Base-by-base conservation (phyloP, 208 protist species). In the Herpetomonas muscarum region DNA sequence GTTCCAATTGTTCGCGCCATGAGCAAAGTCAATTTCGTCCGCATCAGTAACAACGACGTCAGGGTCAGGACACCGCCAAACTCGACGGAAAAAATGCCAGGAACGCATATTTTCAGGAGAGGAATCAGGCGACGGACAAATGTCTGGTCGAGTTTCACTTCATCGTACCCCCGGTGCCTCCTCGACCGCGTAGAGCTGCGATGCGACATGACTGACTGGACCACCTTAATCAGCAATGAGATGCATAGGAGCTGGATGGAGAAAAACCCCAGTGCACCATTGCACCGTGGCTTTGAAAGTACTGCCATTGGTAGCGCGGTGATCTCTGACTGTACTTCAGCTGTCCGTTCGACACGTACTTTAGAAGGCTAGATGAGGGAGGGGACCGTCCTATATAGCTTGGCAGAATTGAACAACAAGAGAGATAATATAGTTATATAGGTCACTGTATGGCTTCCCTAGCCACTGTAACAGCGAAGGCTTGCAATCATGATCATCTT, bases 41-140 rank as follows among this genome's bases (percentile, higher is more conserved):
- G 62, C 7, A 86, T 29, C 13, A 79, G 57, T 12, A 93, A 70
- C 31, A 95, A 65, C 1, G 47, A 24, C 1, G 72, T 46, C 30
- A 91, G 57, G 21, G 81, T 41, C 15, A 76, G 19, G 3, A 83
- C 62, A 10, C 75, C 55, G 15, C 52, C 67, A 24, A 70, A 70
- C 60, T 94, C 87, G 7, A 64, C 21, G 21, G 84, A 84, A 24
- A 83, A 34, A 17, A 81, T 0, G 30, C 55, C 45, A 1, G 87
- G 84, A 25, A 92, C 64, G 56, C 81, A 88, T 13, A 90, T 73
- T 58, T 76, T 73, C 28, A 94, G 54, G 24, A 94, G 69, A 7
- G 55, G 62, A 0, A 53, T 21, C 21, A 94, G 62, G 31, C 81
- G 81, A 13, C 71, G 36, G 60, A 74, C 81, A 46, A 94, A 85